These are phyloP conservation scores for Skeletonema costatum DNA, from an alignment of 108 stramenopile genomes.

Conservation along the genomic window DNA sequence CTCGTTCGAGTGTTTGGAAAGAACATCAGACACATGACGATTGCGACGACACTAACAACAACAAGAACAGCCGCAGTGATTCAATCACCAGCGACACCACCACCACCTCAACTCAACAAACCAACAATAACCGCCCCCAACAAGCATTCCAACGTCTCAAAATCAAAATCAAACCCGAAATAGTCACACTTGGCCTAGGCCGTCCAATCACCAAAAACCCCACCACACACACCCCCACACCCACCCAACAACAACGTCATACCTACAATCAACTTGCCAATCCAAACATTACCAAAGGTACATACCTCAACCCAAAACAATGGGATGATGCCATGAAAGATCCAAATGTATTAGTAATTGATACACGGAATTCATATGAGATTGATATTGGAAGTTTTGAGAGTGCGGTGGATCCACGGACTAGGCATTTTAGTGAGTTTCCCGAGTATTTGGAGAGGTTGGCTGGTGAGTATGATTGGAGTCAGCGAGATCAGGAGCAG, in stretches of 20 bases:
- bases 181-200: conserved; percentile 69
- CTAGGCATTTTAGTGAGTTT: conserved; percentile 72
- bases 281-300: conserved; percentile 25
- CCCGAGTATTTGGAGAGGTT: conserved; percentile 65
- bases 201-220: conserved; percentile 17
- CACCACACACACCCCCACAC: neutral
- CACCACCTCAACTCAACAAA: neutral
- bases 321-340: conserved; percentile 72
- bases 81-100: neutral
- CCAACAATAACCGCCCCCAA: conserved; percentile 4
- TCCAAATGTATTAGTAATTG: conserved; percentile 79
- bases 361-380: conserved; percentile 85
- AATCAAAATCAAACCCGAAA: conserved; percentile 75
- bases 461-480: conserved; percentile 41
- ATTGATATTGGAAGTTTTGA: conserved; percentile 80
- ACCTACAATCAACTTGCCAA: conserved; percentile 12
- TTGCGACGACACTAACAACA: neutral
- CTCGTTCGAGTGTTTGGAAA: conserved; percentile 31
- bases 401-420: conserved; percentile 76
- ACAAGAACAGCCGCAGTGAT: no score
- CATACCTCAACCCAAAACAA: conserved; percentile 34
- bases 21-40: neutral
- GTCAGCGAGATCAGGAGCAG: neutral
- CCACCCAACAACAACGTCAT: neutral
- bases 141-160: conserved; percentile 76